Evolutionary conservation across 2,329 filamentous ascomycete species (phyloP).

Genomic region (Stagonosporopsis vannaccii): DNA sequence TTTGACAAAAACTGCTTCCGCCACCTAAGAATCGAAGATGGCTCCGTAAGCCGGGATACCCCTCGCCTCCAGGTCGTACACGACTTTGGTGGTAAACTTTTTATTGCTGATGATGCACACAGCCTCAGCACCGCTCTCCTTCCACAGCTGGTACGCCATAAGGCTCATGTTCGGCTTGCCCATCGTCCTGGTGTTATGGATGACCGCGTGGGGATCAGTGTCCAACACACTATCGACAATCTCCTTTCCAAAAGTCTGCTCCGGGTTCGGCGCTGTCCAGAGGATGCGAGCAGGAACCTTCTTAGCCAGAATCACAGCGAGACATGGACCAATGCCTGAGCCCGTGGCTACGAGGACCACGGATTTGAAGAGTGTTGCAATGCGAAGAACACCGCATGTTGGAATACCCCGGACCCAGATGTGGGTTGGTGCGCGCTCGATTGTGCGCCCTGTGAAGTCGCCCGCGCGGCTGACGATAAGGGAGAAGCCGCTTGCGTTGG

Average conservation of each 20-base stretch:
- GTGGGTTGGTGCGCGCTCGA: conserved; percentile 41
- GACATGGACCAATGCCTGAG: conserved; percentile 52
- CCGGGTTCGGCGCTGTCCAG: conserved; percentile 73
- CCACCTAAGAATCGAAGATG: conserved; percentile 69
- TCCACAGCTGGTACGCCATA: conserved; percentile 62
- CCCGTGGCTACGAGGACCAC: conserved; percentile 50
- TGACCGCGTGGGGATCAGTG: conserved; percentile 69
- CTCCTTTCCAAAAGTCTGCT: conserved; percentile 68
- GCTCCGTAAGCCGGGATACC: conserved; percentile 75
- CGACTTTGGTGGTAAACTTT: conserved; percentile 71
- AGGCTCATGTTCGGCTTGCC: conserved; percentile 70
- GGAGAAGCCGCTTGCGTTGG: conserved; percentile 39
- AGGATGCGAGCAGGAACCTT: conserved; percentile 66
- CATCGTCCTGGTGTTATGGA: conserved; percentile 70
- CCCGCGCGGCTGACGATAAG: conserved; percentile 49
- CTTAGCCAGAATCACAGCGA: conserved; percentile 60
- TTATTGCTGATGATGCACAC: conserved; percentile 79
- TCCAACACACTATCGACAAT: conserved; percentile 66
- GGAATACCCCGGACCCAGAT: conserved; percentile 50
- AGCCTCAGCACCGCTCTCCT: conserved; percentile 66
- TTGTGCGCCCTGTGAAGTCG: conserved; percentile 48
- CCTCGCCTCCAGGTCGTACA: conserved; percentile 72
- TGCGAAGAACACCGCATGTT: conserved; percentile 46
- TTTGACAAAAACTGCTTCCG: neutral
- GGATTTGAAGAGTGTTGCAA: conserved; percentile 46